phyloP scores from a whole-genome alignment of 257 asterid species.

The Forsythia viridissima region DNA sequence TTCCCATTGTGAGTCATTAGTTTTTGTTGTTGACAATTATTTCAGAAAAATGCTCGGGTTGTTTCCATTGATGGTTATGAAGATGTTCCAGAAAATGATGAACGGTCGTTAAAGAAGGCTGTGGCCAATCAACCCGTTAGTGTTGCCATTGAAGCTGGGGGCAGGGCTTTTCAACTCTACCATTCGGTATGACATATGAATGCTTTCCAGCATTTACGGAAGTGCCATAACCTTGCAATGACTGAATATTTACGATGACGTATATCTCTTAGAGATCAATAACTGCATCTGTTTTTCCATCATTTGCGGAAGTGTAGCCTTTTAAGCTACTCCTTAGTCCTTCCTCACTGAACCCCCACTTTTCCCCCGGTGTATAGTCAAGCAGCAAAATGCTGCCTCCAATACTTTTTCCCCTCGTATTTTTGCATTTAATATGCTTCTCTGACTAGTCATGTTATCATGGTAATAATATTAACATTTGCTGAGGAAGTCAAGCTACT shows the following conservation, averaged over 20 bases:
- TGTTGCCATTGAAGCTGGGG: constrained; percentile 94
- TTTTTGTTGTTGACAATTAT: neutral
- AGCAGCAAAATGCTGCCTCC: neutral
- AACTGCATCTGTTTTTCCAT: neutral
- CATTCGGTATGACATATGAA: constrained; percentile 51
- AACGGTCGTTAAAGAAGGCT: constrained; percentile 72
- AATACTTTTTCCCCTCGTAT: neutral
- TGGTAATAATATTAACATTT: neutral
- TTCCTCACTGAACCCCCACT: neutral
- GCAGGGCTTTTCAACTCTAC: constrained; percentile 90
- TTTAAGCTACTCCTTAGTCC: neutral
- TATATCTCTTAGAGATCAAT: neutral
- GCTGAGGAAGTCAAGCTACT: neutral
- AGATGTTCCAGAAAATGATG: constrained; percentile 76
- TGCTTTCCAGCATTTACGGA: neutral
- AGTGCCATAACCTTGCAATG: neutral
- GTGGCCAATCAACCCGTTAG: constrained; percentile 76
- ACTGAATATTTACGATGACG: neutral
- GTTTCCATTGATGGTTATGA: constrained; percentile 82
- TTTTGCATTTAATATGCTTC: neutral
- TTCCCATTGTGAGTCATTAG: neutral
- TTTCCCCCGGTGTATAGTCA: neutral
- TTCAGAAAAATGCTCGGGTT: constrained; percentile 74
- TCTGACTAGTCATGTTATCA: neutral
- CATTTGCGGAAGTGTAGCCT: neutral